Conservation (phyloP, 345 rosid genomes). For the Syzygium oleosum region DNA sequence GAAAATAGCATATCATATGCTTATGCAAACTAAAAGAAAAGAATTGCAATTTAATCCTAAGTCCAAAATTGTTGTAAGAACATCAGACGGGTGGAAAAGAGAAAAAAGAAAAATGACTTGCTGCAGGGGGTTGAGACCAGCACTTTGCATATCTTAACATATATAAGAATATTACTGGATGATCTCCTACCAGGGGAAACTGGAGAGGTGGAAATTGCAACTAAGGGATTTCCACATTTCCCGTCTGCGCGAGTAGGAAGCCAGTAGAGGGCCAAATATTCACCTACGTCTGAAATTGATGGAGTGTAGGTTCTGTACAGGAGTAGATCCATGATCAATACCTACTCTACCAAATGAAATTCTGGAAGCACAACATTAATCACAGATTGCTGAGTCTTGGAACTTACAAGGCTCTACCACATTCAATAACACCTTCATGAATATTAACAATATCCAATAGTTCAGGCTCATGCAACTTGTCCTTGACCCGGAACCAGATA, state of each 20-base stretch:
- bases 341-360: not conserved
- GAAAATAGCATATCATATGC: not conserved
- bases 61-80: not conserved
- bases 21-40: not conserved
- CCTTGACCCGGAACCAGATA: conserved; percentile 70
- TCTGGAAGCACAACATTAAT: not conserved
- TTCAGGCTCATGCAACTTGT: conserved; percentile 49
- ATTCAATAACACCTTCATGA: conserved; percentile 35
- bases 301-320: conserved; percentile 62
- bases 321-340: not conserved
- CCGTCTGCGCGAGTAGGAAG: conserved; percentile 81
- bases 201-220: conserved; percentile 58
- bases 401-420: conserved; percentile 71
- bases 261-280: conserved; percentile 75
- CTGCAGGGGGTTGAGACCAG: not conserved
- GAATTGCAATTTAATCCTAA: not conserved
- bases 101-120: not conserved
- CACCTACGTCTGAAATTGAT: conserved; percentile 80
- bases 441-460: conserved; percentile 44
- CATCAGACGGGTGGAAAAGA: not conserved
- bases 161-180: not conserved
- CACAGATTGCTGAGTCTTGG: conserved; percentile 2
- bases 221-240: conserved; percentile 74
- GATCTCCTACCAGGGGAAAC: conserved; percentile 62
- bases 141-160: not conserved